phyloP scores from a whole-genome alignment of 225 moss, liverwort and hornwort genomes.

The Marchantia polymorpha region DNA sequence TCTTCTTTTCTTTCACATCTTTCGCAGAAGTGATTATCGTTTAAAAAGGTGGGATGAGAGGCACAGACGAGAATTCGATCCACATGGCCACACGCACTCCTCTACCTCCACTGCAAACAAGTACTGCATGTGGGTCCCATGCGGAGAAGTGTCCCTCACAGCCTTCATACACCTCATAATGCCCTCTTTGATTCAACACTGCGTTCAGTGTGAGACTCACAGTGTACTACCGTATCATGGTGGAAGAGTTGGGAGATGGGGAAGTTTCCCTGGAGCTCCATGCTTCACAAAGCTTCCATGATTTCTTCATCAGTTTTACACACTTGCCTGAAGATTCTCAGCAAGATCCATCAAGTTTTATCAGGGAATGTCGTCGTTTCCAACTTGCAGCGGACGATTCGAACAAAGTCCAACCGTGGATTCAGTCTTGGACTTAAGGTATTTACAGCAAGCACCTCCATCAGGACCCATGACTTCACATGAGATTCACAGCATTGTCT shows the following conservation, averaged over 20 bases:
- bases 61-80: neutral
- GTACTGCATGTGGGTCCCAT: neutral
- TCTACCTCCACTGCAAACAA: neutral
- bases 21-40: neutral
- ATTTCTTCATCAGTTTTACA: neutral
- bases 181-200: neutral
- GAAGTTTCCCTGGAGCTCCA: neutral
- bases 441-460: neutral
- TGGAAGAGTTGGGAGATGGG: neutral
- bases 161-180: neutral
- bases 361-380: neutral
- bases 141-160: neutral
- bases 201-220: neutral
- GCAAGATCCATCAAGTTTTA: neutral
- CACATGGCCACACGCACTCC: neutral
- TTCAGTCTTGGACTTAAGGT: neutral
- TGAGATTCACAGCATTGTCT: neutral
- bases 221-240: neutral
- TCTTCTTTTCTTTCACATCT: neutral
- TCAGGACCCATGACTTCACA: neutral
- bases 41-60: neutral
- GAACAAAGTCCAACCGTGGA: slow-evolving; percentile 9
- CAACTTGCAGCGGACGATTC: slow-evolving; percentile 2
- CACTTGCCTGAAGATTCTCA: neutral
- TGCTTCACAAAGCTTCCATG: neutral